Evolutionary conservation across 345 rosid genomes (phyloP), one percentile per base, ranked within the genome.

Genomic region (Ailanthus altissimus): DNA sequence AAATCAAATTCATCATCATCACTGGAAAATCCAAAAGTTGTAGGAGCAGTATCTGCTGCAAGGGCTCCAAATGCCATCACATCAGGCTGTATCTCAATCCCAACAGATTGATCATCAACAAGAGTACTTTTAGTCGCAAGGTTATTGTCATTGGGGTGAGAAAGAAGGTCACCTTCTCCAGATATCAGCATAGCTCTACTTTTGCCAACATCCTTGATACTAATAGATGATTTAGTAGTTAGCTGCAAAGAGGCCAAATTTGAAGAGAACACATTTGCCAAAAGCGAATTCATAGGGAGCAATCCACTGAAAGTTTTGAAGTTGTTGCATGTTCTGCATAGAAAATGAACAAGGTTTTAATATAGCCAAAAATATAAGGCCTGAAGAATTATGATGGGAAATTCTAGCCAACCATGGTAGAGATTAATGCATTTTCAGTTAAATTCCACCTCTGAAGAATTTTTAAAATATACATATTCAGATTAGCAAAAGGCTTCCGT

Each of bases 1-100:
- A 94, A 77, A 76, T 94, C 93, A 70, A 78, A 84, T 68, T 91
- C 97, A 75, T 89, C 91, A 80, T 83, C 83, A 18, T 82, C 77
- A 72, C 72, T 6, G 43, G 36, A 69, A 72, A 86, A 84, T 58
- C 79, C 72, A 78, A 66, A 36, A 51, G 84, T 77, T 7, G 82
- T 68, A 4, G 91, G 86, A 62, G 82, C 69, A 26, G 76, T 81
- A 59, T 87, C 88, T 0, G 92, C 85, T 21, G 86, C 76, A 49
- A 83, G 84, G 1, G 87, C 74, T 42, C 83, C 89, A 23, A 83
- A 85, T 8, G 76, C 68, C 38, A 74, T 14, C 28, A 79, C 74
- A 74, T 85, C 87, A n/a, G 86, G 76, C 50, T 84, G 84, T 49
- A 78, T 51, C 77, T 80, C 80, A 77, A 85, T 58, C 59, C 83